Base-by-base conservation (phyloP, 495 filamentous ascomycete species). In the Penicillium roqueforti region DNA sequence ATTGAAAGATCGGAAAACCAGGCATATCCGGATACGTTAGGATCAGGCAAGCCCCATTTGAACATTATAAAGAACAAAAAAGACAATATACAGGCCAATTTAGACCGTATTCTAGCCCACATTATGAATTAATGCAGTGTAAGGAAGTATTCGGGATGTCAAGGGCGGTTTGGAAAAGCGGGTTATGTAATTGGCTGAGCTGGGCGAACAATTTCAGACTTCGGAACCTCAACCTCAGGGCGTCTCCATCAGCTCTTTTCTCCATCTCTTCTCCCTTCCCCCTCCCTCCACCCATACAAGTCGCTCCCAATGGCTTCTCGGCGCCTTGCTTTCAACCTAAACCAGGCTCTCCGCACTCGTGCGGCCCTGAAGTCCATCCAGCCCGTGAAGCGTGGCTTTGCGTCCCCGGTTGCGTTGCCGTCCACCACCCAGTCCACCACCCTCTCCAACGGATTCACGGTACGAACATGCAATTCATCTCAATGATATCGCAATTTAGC, bases 361-460 rank as follows among this genome's bases (percentile, higher is more conserved):
- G 81, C 87, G 68, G 86, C 86, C 67, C 76, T 90, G 69, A 81
- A 84, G 65, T 76, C 86, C 59, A 75, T 89, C 63, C 79, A 83
- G 69, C 83, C 87, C 57, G 76, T 89, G 67, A 84, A 79, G 69
- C 83, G 91, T 80, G 86, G 87, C 64, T 88, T 96, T 63, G 91
- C 92, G 63, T 90, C 91, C 45, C 91, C 90, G 43, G 83, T 92
- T 62, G 68, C 73, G 68, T 71, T 83, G 77, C 78, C 83, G 63
- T 74, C 82, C 72, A 92, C 86, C 76, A 96, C 91, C 58, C 84
- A 97, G 80, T 90, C 85, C 63, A 99, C 93, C 31, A 99, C 93
- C 25, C 80, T 99, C 67, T 88, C 86, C 73, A 98, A 97, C 81
- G 93, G 93, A 64, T 82, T 98, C 73, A 98, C 93, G 53, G 93